Conservation (phyloP, 805 yeast genomes). For the Schizosaccharomyces lindneri region DNA sequence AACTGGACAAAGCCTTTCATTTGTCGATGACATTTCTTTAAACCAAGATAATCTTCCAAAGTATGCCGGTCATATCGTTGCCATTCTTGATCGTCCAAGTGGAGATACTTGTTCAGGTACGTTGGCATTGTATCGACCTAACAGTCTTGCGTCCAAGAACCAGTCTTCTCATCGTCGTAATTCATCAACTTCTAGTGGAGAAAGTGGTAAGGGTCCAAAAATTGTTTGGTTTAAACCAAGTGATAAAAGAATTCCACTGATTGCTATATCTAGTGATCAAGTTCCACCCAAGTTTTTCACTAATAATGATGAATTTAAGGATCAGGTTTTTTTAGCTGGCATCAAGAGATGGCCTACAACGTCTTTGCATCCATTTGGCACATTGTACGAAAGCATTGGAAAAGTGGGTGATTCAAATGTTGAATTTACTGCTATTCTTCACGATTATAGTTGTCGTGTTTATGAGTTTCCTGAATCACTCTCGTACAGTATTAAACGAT, state of each 20-base stretch:
- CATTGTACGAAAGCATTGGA: conserved; percentile 69
- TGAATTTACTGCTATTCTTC: conserved; percentile 9
- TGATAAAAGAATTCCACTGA: conserved; percentile 87
- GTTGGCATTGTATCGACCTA: conserved; percentile 76
- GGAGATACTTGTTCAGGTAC: conserved; percentile 76
- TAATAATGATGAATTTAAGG: conserved; percentile 59
- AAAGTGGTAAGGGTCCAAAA: conserved; percentile 36
- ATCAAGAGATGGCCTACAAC: conserved; percentile 98
- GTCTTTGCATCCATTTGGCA: conserved; percentile 92
- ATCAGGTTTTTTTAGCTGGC: conserved; percentile 73
- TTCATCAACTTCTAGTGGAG: conserved; percentile 8
- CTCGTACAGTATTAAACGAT: background rate
- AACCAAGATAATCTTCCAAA: conserved; percentile 79
- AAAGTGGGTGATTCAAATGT: conserved; percentile 40
- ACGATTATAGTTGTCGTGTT: conserved; percentile 2
- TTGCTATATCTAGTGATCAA: conserved; percentile 97
- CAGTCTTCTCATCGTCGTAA: conserved; percentile 8
- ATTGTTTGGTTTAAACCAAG: conserved; percentile 98
- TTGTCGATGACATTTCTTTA: conserved; percentile 76
- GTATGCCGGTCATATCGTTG: conserved; percentile 95
- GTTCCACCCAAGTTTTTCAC: conserved; percentile 49
- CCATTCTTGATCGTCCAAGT: conserved; percentile 89
- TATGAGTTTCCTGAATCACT: conserved; percentile 3
- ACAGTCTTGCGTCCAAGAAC: conserved; percentile 70
- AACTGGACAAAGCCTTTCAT: conserved; percentile 77